Conservation (phyloP, 1,139 yeast species). For the Candida neerlandica region DNA sequence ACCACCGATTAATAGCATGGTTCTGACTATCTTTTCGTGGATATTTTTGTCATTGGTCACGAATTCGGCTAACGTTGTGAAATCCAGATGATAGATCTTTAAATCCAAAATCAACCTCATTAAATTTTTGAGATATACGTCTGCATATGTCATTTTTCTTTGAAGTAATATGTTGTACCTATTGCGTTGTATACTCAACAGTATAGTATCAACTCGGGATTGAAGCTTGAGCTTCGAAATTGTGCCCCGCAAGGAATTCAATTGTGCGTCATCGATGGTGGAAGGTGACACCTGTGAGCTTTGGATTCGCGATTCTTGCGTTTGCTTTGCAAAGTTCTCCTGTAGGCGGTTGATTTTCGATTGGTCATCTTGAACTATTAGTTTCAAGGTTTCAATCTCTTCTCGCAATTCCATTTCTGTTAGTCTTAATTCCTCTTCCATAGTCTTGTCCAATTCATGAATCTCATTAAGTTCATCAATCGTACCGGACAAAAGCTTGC, state of each 20-base stretch:
- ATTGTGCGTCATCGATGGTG: slow-evolving; percentile 5
- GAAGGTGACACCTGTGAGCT: neutral
- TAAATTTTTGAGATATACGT: neutral
- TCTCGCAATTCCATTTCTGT: slow-evolving; percentile 55
- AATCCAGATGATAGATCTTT: slow-evolving; percentile 7
- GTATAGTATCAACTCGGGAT: slow-evolving; percentile 9
- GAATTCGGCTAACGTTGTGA: neutral
- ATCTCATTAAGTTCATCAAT: slow-evolving; percentile 62
- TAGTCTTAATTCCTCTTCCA: slow-evolving; percentile 60
- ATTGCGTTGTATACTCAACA: slow-evolving; percentile 6
- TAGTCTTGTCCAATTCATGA: slow-evolving; percentile 59
- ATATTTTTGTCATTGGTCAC: neutral
- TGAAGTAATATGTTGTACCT: slow-evolving; percentile 7
- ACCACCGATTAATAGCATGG: neutral
- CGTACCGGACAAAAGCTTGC: slow-evolving; percentile 40
- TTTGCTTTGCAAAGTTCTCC: neutral
- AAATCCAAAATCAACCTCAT: slow-evolving; percentile 5
- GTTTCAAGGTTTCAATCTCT: slow-evolving; percentile 43
- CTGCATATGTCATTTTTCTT: neutral
- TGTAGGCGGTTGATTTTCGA: slow-evolving; percentile 26
- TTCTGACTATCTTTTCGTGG: slow-evolving; percentile 3
- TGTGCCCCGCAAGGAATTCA: slow-evolving; percentile 8
- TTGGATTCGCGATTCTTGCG: neutral
- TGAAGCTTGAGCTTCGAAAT: slow-evolving; percentile 10
- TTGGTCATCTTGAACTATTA: slow-evolving; percentile 28